Evolutionary conservation across 202 grass and related monocot species (phyloP), one percentile per base, ranked within the genome.

Genomic region (Saccharum hybrid): DNA sequence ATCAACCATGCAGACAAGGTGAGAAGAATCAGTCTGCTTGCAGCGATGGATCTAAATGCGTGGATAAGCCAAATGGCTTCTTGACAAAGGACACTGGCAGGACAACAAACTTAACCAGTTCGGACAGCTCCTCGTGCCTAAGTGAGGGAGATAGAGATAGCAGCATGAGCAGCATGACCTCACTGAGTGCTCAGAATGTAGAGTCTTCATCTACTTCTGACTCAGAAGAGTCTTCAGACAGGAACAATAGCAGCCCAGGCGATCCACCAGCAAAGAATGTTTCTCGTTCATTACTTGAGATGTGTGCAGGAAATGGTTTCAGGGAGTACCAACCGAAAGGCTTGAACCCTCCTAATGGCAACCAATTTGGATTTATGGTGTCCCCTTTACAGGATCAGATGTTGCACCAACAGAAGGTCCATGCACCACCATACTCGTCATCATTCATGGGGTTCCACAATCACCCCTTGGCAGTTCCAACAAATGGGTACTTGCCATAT

Each of bases 151-250:
- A 96, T 34, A 89, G 83, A 19, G 87, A 92, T 28, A 86, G 82
- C 63, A 91, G 83, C 90, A 76, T 78, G 72, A 88, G 82, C 71
- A 97, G 94, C 89, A 90, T 80, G 60, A 90, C 85, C 83, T 91
- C 91, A 56, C 74, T 88, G 30, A 93, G 91, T 88, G 87, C 84
- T 37, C 91, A 88, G 59, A 92, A 97, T 70, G 73, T 71, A 9
- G 94, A 91, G 41, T 97, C 94, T 71, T 93, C 82, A 75, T 88
- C 91, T 37, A 91, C 86, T 5, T 97, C 91, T 64, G 91, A 97
- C 88, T 93, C 94, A 82, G 94, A 97, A 86, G 94, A 91, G 71
- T 90, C 89, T 75, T 79, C 87, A 76, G 86, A 91, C 77, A 81
- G 84, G 74, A 89, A 84, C 56, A 89, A 68, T 81, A 90, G 66